Base-by-base conservation (phyloP, 148 eudicot species). In the Talinum fruticosum region DNA sequence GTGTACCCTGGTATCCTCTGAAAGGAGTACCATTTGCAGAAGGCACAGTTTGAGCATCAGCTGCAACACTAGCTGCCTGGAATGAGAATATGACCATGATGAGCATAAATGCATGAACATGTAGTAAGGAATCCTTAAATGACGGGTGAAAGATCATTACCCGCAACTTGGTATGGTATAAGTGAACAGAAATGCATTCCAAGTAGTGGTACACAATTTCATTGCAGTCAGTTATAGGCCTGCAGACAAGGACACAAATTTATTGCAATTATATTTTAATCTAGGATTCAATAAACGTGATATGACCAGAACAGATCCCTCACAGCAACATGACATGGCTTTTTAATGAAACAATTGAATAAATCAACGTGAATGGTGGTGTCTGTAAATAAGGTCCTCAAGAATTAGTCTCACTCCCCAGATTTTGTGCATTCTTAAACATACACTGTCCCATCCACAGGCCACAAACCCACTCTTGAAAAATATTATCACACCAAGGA, bases 191-290 rank as follows among this genome's bases (percentile, higher is more conserved):
- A 29, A 87, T 85, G 78, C 97, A 92, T 84, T 92, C 97, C 75
- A 87, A 70, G 82, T 88, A 95, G 85, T 95, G 99, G 85, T 74
- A 84, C 32, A 94, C 72, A 64, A 95, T 79, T 84, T 95, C 99
- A 80, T 92, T 89, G 79, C 79, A 93, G 80, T 95, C 94, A 44
- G 79, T 85, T 78, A 95, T 77, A 74, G 97, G 97, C 90, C 99
- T 95, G 91, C 34, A 79, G 74, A 70, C 33, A 57, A 49, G 76
- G 65, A 73, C 23, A n/a, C 33, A 74, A 26, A 38, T 0, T 54
- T 10, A 19, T 10, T 28, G 34, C 32, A 28, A 16, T 65, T 8
- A 47, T 49, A 71, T n/a, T 23, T 67, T 47, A 45, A 29, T 45
- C 35, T 38, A 54, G 49, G 49, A 64, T 6, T 13, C 71, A 74